These are phyloP conservation scores for Aspergillus pseudoglaucus DNA, from an alignment of 2,329 filamentous ascomycete genomes.

Conservation along the genomic window DNA sequence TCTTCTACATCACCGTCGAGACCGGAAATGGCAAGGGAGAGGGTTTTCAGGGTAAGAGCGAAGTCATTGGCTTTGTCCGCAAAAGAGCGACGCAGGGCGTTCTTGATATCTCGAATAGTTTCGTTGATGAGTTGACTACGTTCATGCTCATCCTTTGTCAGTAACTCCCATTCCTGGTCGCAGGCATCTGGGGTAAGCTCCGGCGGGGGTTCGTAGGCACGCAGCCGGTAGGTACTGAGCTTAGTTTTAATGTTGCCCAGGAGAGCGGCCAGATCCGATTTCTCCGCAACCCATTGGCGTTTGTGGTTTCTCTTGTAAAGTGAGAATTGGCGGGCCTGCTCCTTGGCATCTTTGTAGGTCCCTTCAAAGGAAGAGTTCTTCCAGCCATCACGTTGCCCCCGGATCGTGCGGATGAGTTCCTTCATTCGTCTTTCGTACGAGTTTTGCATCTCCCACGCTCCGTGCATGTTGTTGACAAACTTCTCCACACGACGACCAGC, in stretches of 20 bases:
- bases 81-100: constrained; percentile 82
- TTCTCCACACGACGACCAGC: constrained; percentile 94
- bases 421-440: constrained; percentile 89
- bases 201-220: constrained; percentile 81
- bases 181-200: constrained; percentile 76
- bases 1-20: constrained; percentile 96
- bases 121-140: constrained; percentile 95
- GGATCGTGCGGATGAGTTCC: constrained; percentile 68
- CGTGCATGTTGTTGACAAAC: constrained; percentile 98
- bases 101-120: constrained; percentile 98
- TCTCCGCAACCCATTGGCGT: constrained; percentile 93
- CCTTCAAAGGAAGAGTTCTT: constrained; percentile 76
- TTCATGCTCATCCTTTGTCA: constrained; percentile 79
- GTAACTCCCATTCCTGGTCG: constrained; percentile 70
- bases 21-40: constrained; percentile 92
- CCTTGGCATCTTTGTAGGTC: constrained; percentile 87
- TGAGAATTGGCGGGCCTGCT: constrained; percentile 72
- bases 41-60: constrained; percentile 86
- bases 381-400: constrained; percentile 69
- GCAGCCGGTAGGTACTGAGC: constrained; percentile 84
- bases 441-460: constrained; percentile 99
- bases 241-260: constrained; percentile 99
- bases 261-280: constrained; percentile 86
- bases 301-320: constrained; percentile 89
- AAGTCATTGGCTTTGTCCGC: constrained; percentile 99